Conservation (phyloP, 371 early-diverging fungal genomes). For the Fennellomyces sp. region DNA sequence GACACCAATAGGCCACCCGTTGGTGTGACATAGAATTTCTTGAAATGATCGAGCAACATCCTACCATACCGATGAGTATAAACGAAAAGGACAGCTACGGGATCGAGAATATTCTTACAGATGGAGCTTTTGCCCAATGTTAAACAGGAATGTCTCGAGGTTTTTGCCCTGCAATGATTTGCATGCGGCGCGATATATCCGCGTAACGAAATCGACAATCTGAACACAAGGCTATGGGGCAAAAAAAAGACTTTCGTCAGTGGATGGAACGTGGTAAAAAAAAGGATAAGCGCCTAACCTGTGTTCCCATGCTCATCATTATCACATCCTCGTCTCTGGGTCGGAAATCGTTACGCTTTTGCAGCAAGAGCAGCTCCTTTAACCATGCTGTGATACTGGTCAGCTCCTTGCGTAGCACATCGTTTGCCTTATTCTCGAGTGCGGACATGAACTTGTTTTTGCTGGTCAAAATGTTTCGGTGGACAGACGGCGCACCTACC, state of each 20-base stretch:
- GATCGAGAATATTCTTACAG: slow-evolving; percentile 47
- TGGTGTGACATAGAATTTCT: slow-evolving; percentile 82
- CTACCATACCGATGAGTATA: slow-evolving; percentile 29
- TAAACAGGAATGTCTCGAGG: slow-evolving; percentile 72
- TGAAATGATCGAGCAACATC: slow-evolving; percentile 89
- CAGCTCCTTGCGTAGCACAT: slow-evolving; percentile 77
- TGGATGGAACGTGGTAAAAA: background rate
- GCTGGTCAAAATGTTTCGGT: slow-evolving; percentile 79
- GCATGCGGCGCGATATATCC: slow-evolving; percentile 59
- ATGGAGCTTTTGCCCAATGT: slow-evolving; percentile 82
- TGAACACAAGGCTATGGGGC: slow-evolving; percentile 66
- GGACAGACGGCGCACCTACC: slow-evolving; percentile 74
- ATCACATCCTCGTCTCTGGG: slow-evolving; percentile 86
- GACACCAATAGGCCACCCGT: slow-evolving; percentile 87
- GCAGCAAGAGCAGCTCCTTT: slow-evolving; percentile 59
- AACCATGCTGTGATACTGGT: slow-evolving; percentile 68
- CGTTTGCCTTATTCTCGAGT: slow-evolving; percentile 79
- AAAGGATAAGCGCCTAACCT: slow-evolving; percentile 28
- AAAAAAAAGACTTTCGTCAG: slow-evolving; percentile 1
- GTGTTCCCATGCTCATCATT: slow-evolving; percentile 74
- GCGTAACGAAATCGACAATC: slow-evolving; percentile 69
- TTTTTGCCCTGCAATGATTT: slow-evolving; percentile 80
- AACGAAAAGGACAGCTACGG: background rate
- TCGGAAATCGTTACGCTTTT: slow-evolving; percentile 76
- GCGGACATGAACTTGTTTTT: slow-evolving; percentile 88